A percentile compares a stretch with the other conserved stretches of the same genome.
These are phyloP conservation scores for Penicillium daleae DNA, from an alignment of 495 filamentous ascomycete genomes.

Conservation along the genomic window DNA sequence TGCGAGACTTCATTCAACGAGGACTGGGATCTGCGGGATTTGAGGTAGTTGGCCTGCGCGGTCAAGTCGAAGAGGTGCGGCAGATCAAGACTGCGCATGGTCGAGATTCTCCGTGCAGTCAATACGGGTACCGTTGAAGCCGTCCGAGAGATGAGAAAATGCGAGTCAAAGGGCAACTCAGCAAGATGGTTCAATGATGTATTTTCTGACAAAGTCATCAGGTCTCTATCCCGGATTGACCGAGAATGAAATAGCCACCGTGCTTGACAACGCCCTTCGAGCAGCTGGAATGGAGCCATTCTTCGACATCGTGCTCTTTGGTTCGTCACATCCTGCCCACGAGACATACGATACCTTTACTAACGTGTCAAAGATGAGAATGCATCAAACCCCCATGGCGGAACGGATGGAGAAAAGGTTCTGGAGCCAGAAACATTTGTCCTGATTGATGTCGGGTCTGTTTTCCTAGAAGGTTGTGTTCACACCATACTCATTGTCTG, in stretches of 20 bases:
- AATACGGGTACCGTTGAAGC: slow-evolving; percentile 62
- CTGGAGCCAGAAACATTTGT: slow-evolving; percentile 54
- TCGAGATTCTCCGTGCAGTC: slow-evolving; percentile 56
- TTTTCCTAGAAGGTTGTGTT: not conserved
- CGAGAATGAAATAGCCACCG: slow-evolving; percentile 52
- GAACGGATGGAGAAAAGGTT: slow-evolving; percentile 52
- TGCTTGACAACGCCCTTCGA: slow-evolving; percentile 52
- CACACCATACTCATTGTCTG: slow-evolving; percentile 10
- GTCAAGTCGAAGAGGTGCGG: slow-evolving; percentile 52
- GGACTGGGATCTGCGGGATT: slow-evolving; percentile 52
- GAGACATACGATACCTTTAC: not conserved
- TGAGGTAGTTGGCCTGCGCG: slow-evolving; percentile 47
- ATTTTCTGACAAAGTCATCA: slow-evolving; percentile 12
- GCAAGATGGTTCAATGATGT: not conserved
- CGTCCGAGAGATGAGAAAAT: slow-evolving; percentile 55
- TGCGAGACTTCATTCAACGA: slow-evolving; percentile 58
- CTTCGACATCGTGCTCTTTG: slow-evolving; percentile 62
- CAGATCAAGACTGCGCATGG: slow-evolving; percentile 55
- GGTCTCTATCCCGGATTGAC: slow-evolving; percentile 52
- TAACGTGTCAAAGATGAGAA: slow-evolving; percentile 42
- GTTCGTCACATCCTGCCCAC: slow-evolving; percentile 1
- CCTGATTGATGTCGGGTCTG: slow-evolving; percentile 59
- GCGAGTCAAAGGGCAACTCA: slow-evolving; percentile 19
- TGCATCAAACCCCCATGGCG: slow-evolving; percentile 57
- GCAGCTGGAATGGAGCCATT: slow-evolving; percentile 54